Evolutionary conservation across 441 rosid species (phyloP).

Genomic region (Euphorbia corollata): DNA sequence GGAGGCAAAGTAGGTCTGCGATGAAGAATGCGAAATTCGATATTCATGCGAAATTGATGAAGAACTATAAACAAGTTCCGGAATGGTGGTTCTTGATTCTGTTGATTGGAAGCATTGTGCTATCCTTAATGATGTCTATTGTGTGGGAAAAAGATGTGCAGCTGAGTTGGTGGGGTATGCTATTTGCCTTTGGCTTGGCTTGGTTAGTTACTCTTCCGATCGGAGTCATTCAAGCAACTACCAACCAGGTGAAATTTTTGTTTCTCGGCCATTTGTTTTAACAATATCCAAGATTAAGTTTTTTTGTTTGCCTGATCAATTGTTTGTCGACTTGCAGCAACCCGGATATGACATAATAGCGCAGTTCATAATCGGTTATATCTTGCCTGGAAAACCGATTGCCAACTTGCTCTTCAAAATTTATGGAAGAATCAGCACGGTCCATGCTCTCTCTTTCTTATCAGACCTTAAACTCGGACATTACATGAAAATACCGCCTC

Average conservation of each 20-base stretch:
- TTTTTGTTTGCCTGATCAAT: background rate
- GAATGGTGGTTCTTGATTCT: slow-evolving; percentile 77
- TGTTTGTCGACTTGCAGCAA: slow-evolving; percentile 55
- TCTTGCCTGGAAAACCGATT: slow-evolving; percentile 88
- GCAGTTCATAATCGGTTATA: slow-evolving; percentile 86
- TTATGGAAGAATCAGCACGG: slow-evolving; percentile 84
- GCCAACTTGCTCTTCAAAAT: slow-evolving; percentile 92
- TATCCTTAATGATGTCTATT: slow-evolving; percentile 67
- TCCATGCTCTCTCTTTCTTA: slow-evolving; percentile 89
- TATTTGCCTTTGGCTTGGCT: slow-evolving; percentile 80
- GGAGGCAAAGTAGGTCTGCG: slow-evolving; percentile 74
- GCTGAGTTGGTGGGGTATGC: slow-evolving; percentile 96
- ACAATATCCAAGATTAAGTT: background rate
- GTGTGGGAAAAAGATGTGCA: slow-evolving; percentile 73
- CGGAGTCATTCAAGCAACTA: slow-evolving; percentile 99
- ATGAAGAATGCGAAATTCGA: slow-evolving; percentile 64
- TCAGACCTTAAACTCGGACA: slow-evolving; percentile 97
- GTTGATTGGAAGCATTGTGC: slow-evolving; percentile 46
- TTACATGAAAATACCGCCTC: slow-evolving; percentile 97
- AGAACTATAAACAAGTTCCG: slow-evolving; percentile 75
- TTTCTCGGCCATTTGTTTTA: background rate
- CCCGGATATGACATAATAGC: slow-evolving; percentile 95
- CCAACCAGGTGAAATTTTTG: slow-evolving; percentile 60
- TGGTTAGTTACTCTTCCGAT: slow-evolving; percentile 90
- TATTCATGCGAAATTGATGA: slow-evolving; percentile 71